Conservation (phyloP, 352 stramenopile genomes). For the Globisporangium uncinulatum region DNA sequence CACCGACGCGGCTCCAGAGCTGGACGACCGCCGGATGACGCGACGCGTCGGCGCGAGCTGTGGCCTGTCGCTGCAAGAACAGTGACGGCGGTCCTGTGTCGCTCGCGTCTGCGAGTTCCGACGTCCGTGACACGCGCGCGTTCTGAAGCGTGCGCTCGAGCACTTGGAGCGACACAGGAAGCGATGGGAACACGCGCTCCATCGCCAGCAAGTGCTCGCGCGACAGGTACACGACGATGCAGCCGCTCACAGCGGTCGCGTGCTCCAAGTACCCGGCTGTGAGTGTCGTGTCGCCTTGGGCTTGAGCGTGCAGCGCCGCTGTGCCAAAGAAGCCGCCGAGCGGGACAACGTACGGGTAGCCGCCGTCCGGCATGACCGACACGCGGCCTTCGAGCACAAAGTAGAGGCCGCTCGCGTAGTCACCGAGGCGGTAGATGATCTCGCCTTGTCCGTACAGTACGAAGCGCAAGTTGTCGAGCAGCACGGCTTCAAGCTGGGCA, state of each 20-base stretch:
- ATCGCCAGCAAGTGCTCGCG: conserved; percentile 41
- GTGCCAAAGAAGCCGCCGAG: conserved; percentile 47
- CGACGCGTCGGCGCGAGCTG: neutral
- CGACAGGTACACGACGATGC: conserved; percentile 45
- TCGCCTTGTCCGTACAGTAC: conserved; percentile 53
- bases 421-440: conserved; percentile 48
- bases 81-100: neutral
- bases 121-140: conserved; percentile 21
- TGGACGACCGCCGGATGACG: neutral
- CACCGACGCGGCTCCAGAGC: neutral
- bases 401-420: conserved; percentile 42
- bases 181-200: conserved; percentile 20
- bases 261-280: conserved; percentile 27
- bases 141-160: conserved; percentile 27
- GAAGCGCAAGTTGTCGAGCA: conserved; percentile 55
- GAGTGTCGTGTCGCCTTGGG: neutral
- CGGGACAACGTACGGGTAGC: conserved; percentile 22
- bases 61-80: neutral
- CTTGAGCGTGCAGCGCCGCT: conserved; percentile 20
- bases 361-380: conserved; percentile 18
- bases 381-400: conserved; percentile 50
- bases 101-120: conserved; percentile 22
- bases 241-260: conserved; percentile 42
- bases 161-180: conserved; percentile 20
- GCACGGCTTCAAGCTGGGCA: conserved; percentile 34